Percentiles rank a stretch among this genome's conserved stretches.
Evolutionary conservation across 2,329 filamentous ascomycete genomes (phyloP).

Genomic region (Graphiopsis chlorocephala): DNA sequence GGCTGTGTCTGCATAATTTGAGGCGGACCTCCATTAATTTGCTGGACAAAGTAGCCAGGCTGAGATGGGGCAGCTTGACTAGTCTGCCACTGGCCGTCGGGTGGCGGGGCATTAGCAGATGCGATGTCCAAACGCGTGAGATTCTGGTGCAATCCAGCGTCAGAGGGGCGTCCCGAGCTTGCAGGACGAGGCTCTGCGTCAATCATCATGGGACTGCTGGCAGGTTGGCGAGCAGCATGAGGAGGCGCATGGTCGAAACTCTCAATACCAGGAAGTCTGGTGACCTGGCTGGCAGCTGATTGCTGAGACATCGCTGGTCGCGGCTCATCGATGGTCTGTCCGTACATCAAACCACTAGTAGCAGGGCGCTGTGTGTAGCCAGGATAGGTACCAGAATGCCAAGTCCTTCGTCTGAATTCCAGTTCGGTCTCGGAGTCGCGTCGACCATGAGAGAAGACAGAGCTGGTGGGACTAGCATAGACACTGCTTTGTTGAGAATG

Average conservation of each 20-base stretch:
- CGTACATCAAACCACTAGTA: slow-evolving; percentile 72
- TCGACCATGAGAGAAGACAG: slow-evolving; percentile 60
- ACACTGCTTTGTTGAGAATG: slow-evolving; percentile 60
- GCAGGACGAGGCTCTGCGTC: slow-evolving; percentile 47
- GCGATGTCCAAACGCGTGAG: slow-evolving; percentile 66
- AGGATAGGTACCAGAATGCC: slow-evolving; percentile 76
- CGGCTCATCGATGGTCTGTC: slow-evolving; percentile 66
- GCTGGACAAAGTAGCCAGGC: slow-evolving; percentile 9
- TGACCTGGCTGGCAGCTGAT: slow-evolving; percentile 55
- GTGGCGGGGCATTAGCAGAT: slow-evolving; percentile 38
- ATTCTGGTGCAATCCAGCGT: slow-evolving; percentile 63
- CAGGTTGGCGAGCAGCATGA: slow-evolving; percentile 55
- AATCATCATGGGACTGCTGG: slow-evolving; percentile 73
- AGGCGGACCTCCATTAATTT: slow-evolving; percentile 1
- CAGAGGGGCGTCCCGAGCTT: slow-evolving; percentile 47
- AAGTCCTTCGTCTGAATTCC: slow-evolving; percentile 79
- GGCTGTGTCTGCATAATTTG: not conserved
- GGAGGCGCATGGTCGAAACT: slow-evolving; percentile 78
- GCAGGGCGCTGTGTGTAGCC: slow-evolving; percentile 60
- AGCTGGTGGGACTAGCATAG: slow-evolving; percentile 65
- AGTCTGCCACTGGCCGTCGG: slow-evolving; percentile 26
- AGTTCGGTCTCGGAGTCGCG: slow-evolving; percentile 70
- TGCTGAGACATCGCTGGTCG: slow-evolving; percentile 55
- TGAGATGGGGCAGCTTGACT: not conserved
- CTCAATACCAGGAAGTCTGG: slow-evolving; percentile 84